Evolutionary conservation across 805 yeast species (phyloP).

Genomic region (Saccharomycopsis lassenensis): DNA sequence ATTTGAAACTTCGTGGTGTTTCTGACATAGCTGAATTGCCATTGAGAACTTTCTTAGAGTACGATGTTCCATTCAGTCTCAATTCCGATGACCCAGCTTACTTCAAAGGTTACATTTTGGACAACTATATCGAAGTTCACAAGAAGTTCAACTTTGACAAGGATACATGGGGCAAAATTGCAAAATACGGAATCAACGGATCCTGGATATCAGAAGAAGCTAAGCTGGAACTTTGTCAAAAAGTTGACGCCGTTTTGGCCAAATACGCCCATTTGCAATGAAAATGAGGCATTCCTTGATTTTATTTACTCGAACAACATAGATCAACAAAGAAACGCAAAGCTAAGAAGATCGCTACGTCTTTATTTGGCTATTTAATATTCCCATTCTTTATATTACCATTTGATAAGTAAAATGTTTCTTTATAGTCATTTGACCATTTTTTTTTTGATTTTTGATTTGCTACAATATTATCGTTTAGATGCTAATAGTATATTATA

Average conservation of each 20-base stretch:
- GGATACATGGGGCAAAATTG: conserved; percentile 53
- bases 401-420: no score
- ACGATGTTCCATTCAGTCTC: conserved; percentile 58
- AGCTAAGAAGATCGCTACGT: no score
- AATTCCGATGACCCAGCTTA: conserved; percentile 78
- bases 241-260: conserved; percentile 31
- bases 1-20: conserved; percentile 66
- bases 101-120: conserved; percentile 76
- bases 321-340: no score
- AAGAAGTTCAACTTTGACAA: conserved; percentile 50
- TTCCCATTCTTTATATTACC: no score
- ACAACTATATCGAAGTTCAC: conserved; percentile 60
- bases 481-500: no score
- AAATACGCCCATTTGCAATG: conserved; percentile 27
- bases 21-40: conserved; percentile 59
- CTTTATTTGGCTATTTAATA: no score
- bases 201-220: conserved; percentile 63
- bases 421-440: no score
- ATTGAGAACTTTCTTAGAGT: conserved; percentile 45
- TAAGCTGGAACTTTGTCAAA: conserved; percentile 31
- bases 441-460: no score
- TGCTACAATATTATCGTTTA: no score
- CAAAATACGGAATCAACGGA: conserved; percentile 55
- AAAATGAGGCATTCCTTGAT: no score
- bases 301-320: no score